Evolutionary conservation across 768 basidiomycete species (phyloP).

Genomic region (Russula sp.): DNA sequence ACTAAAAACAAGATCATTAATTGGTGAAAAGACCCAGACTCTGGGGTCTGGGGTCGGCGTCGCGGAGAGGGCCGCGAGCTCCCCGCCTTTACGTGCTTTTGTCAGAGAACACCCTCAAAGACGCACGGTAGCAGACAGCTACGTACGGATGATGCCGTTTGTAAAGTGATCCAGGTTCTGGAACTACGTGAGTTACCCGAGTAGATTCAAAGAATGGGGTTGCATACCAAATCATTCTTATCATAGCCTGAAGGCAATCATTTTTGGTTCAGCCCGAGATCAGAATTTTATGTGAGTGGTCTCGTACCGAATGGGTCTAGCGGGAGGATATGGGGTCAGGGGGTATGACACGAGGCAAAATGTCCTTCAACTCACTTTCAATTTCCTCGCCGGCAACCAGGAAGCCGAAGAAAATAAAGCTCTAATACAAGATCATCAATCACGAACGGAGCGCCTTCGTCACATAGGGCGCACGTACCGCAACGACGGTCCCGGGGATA

Average conservation of each 20-base stretch:
- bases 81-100: slow-evolving; percentile 38
- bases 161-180: slow-evolving; percentile 70
- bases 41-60: slow-evolving; percentile 52
- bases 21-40: slow-evolving; percentile 54
- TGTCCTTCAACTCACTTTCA: slow-evolving; percentile 45
- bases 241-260: slow-evolving; percentile 43
- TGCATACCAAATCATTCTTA: slow-evolving; percentile 60
- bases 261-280: slow-evolving; percentile 7
- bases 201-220: slow-evolving; percentile 9
- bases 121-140: background rate
- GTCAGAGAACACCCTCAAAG: slow-evolving; percentile 3
- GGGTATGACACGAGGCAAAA: slow-evolving; percentile 5
- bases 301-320: slow-evolving; percentile 43
- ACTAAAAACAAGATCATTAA: slow-evolving; percentile 53
- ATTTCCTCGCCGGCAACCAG: slow-evolving; percentile 71
- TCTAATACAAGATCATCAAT: slow-evolving; percentile 30
- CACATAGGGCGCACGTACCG: slow-evolving; percentile 33
- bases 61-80: slow-evolving; percentile 58
- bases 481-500: slow-evolving; percentile 53
- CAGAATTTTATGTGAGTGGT: slow-evolving; percentile 4
- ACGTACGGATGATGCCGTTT: slow-evolving; percentile 57
- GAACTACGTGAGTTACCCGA: slow-evolving; percentile 4
- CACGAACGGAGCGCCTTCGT: background rate
- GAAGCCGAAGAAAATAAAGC: slow-evolving; percentile 70
- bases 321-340: slow-evolving; percentile 10